These are phyloP conservation scores for Hebeloma cylindrosporum DNA, from an alignment of 768 basidiomycete genomes.

Conservation along the genomic window DNA sequence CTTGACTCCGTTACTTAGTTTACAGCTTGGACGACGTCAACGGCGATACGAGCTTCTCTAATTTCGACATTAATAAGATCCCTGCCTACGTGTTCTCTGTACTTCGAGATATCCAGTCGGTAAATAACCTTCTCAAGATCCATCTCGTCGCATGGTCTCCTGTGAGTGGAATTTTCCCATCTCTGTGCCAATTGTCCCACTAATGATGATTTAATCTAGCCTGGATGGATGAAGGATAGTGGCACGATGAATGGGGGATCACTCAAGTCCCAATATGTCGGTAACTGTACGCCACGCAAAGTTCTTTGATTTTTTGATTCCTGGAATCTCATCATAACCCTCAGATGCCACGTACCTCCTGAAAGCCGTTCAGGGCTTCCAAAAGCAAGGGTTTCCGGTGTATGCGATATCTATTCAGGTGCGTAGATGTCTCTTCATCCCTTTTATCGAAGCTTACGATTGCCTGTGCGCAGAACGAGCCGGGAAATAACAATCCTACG, in stretches of 20 bases:
- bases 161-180: slow-evolving; percentile 38
- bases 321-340: too few relatives aligned
- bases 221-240: slow-evolving; percentile 77
- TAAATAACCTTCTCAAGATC: slow-evolving; percentile 45
- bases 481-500: slow-evolving; percentile 58
- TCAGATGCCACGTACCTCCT: slow-evolving; percentile 74
- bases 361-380: slow-evolving; percentile 70
- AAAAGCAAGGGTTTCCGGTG: slow-evolving; percentile 54
- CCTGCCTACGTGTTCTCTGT: slow-evolving; percentile 66
- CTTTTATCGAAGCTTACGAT: background rate
- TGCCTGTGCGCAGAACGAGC: slow-evolving; percentile 42
- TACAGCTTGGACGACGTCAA: slow-evolving; percentile 68
- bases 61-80: slow-evolving; percentile 56
- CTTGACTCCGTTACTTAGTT: slow-evolving; percentile 29
- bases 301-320: slow-evolving; percentile 19
- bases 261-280: slow-evolving; percentile 47
- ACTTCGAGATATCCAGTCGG: slow-evolving; percentile 58
- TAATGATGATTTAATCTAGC: slow-evolving; percentile 41
- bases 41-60: slow-evolving; percentile 57
- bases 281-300: slow-evolving; percentile 50
- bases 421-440: background rate
- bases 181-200: background rate
- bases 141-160: slow-evolving; percentile 65
- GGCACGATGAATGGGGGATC: slow-evolving; percentile 68
- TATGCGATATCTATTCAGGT: slow-evolving; percentile 65